Evolutionary conservation across 148 eudicot genomes (phyloP), one percentile per base, ranked within the genome.

Genomic region (Dysphania ambrosioides): DNA sequence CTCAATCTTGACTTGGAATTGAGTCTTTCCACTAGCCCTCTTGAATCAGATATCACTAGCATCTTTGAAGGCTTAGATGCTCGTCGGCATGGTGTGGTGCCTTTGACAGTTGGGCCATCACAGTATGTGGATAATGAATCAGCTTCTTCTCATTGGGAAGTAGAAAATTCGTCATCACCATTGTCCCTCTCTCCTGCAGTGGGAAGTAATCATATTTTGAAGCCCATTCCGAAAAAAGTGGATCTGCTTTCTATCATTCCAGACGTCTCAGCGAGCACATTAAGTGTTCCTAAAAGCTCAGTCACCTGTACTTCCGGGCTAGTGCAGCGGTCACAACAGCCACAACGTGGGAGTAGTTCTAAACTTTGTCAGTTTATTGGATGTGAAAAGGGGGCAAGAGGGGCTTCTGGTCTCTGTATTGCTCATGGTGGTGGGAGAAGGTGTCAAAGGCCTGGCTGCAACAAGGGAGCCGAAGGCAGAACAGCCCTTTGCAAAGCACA

Each of bases 401-500:
- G 99, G 51, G 93, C 97, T 71, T 92, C 97, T 35, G 99, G 99
- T 56, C 94, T 87, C 47, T 96, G 99, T 78, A 96, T 96, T 76
- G 91, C 99, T 49, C 99, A 96, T 82, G 99, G 99, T 36, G 99
- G 99, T 31, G 99, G 99, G 23, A 87, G 97, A 70, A 86, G 99
- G 82, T 96, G 99, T 79, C 97, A 96, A 78, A 91, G 85, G 77
- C 82, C 72, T 8, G 97, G 91, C 62, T 96, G 99, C 88, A 86
- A 77, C 65, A 96, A 89, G 79, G 99, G 99, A 82, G 99, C 99
- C 27, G 99, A 96, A 81, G 99, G 99, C 16, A 85, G 91, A 77
- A 96, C 99, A 24, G 95, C 96, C 36, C 93, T 86, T 83, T 96
- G 99, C 88, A 96, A 96, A 83, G 97, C 99, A 44, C 99, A 96